Base-by-base conservation (phyloP, 2,329 filamentous ascomycete species). In the Teratosphaeria destructans region DNA sequence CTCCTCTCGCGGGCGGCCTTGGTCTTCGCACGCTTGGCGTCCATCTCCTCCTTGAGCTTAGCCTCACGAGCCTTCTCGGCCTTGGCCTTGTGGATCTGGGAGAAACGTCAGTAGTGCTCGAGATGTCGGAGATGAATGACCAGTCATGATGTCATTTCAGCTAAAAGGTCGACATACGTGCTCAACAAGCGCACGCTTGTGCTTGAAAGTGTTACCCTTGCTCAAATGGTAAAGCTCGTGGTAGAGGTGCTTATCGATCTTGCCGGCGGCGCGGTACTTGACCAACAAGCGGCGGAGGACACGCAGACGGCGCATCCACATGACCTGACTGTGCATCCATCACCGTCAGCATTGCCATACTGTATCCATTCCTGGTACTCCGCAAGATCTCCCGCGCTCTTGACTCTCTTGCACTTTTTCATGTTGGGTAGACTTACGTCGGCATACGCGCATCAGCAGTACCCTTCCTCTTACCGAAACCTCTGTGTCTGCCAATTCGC, bases 161-260 rank as follows among this genome's bases (percentile, higher is more conserved):
- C 73, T 61, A 39, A 34, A 59, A 63, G 43, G 60, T 60, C 59
- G 59, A 90, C 94, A 77, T 95, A 99, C 94, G 85, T 99, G 94
- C 87, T 99, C 94, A 78, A 99, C 91, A 74, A 99, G 88, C 76
- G 92, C 94, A 82, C 94, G 89, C 92, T 97, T 99, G 90, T 99
- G 94, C 92, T 99, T 99, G 89, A 99, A 99, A 79, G 94, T 93
- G 88, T 99, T 99, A 95, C 94, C 95, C 92, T 99, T 99, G 88
- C 89, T 94, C 78, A 95, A 84, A 82, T 96, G 94, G 87, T 99
- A 99, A 72, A 99, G 90, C 84, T 97, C 92, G 87, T 99, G 94
- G 87, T 99, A 99, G 66, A 99, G 91, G 86, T 99, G 94, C 88
- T 99, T 99, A 85, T 99, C 94, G 79, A 99, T 99, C 89, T 99